A percentile compares a stretch with the other conserved stretches of the same genome.
phyloP scores from a whole-genome alignment of 371 early-diverging fungal genomes.

The Gilbertella persicaria region DNA sequence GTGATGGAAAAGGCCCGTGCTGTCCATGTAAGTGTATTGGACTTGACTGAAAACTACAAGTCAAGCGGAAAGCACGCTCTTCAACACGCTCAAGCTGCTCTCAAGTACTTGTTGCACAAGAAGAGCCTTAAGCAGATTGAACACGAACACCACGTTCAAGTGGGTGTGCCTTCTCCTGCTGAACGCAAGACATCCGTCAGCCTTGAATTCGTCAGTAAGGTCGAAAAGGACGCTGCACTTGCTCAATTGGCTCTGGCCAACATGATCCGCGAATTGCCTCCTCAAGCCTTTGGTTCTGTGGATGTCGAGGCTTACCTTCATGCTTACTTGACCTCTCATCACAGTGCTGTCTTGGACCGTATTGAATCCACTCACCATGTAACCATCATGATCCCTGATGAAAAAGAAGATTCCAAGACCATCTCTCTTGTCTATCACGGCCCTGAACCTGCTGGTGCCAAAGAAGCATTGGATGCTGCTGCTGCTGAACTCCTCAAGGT shows the following conservation, averaged over 20 bases:
- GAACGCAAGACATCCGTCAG: constrained; percentile 35
- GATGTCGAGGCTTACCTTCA: constrained; percentile 81
- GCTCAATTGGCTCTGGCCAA: constrained; percentile 51
- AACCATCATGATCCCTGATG: constrained; percentile 74
- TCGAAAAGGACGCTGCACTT: constrained; percentile 51
- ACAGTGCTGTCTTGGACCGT: constrained; percentile 76
- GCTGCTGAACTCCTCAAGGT: constrained; percentile 70
- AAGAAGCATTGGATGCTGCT: constrained; percentile 65
- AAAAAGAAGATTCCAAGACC: constrained; percentile 61
- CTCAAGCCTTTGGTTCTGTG: constrained; percentile 67
- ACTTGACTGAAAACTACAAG: constrained; percentile 56
- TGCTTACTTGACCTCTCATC: constrained; percentile 76
- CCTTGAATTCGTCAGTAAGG: constrained; percentile 69
- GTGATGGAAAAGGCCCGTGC: constrained; percentile 82
- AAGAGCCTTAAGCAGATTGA: constrained; percentile 68
- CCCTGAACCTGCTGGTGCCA: constrained; percentile 52
- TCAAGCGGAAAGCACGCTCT: constrained; percentile 41
- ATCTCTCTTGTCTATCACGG: constrained; percentile 75
- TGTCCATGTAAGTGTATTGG: constrained; percentile 54
- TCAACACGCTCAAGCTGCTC: constrained; percentile 59
- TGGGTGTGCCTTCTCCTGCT: constrained; percentile 46
- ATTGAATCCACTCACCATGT: constrained; percentile 65
- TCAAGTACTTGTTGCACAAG: constrained; percentile 63
- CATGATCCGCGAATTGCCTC: constrained; percentile 40
- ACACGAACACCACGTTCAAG: constrained; percentile 60